Evolutionary conservation across 1,139 yeast species (phyloP), one percentile per base, ranked within the genome.

Genomic region (Wickerhamomyces sp.): DNA sequence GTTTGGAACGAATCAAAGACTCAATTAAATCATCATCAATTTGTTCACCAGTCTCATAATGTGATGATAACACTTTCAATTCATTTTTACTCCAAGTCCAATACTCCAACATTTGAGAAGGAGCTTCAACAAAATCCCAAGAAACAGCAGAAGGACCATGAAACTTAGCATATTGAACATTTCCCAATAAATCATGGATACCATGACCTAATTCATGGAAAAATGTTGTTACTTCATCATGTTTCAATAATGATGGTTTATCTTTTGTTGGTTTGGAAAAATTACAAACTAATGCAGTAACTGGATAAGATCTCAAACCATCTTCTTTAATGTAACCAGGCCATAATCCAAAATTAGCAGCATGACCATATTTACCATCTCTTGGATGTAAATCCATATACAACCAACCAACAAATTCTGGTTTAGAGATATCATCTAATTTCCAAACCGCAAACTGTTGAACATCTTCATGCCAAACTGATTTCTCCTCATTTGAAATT

Each of bases 121-220:
- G 95, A 38, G 93, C 88, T 64, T 88, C 95, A 42, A 87, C 95
- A 65, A 87, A 88, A 67, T 88, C 96, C 73, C 93, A 74, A 40
- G 85, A 81, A 27, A 84, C 91, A 39, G 76, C 70, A 29, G 90
- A 82, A 15, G 71, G 69, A 23, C 95, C 95, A 58, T 82, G 85
- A 66, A 86, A 86, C 50, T 82, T 72, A 2, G 84, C 73, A 55
- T 77, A 81, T 48, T 69, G 71, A 40, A 91, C 83, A 49, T 75
- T 71, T 9, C 91, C 85, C 48, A 87, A 74, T 38, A 87, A 69
- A 53, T 80, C 86, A 65, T 88, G 96, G 47, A 88, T 83, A 46
- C 95, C 96, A 61, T 88, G 96, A 30, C 96, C 96, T 56, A 87
- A 73, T 65, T 88, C 96, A 60, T 88, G 96, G 81, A 88, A 88